Evolutionary conservation across 1,284 basidiomycete species (phyloP).

Genomic region (Fomitiporia mediterranea): DNA sequence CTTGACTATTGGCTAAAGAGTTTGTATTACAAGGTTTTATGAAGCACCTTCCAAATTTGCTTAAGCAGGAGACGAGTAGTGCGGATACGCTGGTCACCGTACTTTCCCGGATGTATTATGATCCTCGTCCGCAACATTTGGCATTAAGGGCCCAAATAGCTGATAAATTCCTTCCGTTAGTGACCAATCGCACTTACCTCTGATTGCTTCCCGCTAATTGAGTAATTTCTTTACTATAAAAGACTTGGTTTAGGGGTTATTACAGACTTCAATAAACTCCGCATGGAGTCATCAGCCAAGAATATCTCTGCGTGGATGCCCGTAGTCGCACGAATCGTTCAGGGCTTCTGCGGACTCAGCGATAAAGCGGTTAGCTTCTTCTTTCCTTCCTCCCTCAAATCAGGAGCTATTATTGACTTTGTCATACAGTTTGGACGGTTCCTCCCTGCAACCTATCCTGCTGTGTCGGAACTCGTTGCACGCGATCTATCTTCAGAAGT

Average conservation of each 20-base stretch:
- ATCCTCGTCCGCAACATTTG: constrained; percentile 82
- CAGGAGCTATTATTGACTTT: constrained; percentile 13
- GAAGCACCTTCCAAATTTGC: constrained; percentile 97
- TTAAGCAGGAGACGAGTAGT: constrained; percentile 98
- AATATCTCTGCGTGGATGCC: constrained; percentile 98
- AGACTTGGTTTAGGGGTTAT: constrained; percentile 91
- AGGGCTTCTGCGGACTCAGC: constrained; percentile 87
- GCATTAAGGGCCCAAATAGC: constrained; percentile 80
- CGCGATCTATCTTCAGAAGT: constrained; percentile 81
- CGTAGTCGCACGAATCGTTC: constrained; percentile 90
- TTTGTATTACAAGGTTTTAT: constrained; percentile 75
- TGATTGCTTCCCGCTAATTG: constrained; percentile 9
- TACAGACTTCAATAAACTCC: constrained; percentile 87
- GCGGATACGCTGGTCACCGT: constrained; percentile 94
- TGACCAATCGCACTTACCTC: constrained; percentile 23
- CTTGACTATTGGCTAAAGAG: neutral
- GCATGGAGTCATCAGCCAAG: constrained; percentile 88
- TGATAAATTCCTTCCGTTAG: constrained; percentile 87
- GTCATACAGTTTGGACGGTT: constrained; percentile 71
- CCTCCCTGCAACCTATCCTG: constrained; percentile 82
- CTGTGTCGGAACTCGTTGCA: constrained; percentile 75
- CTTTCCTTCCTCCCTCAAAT: constrained; percentile 4
- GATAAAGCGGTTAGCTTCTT: constrained; percentile 73
- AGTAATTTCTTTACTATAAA: constrained; percentile 4
- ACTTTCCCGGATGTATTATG: constrained; percentile 90